A percentile compares a stretch with the other conserved stretches of the same genome.
Evolutionary conservation across 2,329 filamentous ascomycete species (phyloP).

Genomic region (Diaporthe capsici): DNA sequence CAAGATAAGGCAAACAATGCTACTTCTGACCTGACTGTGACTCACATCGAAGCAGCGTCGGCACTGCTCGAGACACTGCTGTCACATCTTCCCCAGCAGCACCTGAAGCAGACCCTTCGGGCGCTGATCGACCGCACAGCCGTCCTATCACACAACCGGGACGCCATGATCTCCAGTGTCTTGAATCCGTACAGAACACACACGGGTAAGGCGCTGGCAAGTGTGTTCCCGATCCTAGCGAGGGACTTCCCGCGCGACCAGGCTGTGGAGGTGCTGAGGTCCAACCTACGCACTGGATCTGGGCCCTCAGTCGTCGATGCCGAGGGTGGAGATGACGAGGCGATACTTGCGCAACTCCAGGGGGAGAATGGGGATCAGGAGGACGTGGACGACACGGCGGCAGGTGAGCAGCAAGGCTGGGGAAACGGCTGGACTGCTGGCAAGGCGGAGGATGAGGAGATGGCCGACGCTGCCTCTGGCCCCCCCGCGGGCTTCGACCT

Average conservation of each 20-base stretch:
- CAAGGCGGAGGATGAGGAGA: slow-evolving; percentile 46
- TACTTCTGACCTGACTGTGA: slow-evolving; percentile 52
- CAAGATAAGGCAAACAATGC: slow-evolving; percentile 49
- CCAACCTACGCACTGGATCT: slow-evolving; percentile 64
- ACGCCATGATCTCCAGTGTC: slow-evolving; percentile 85
- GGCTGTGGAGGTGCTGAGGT: slow-evolving; percentile 79
- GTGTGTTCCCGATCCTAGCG: slow-evolving; percentile 84
- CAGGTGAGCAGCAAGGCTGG: neutral
- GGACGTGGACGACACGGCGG: slow-evolving; percentile 51
- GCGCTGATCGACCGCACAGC: slow-evolving; percentile 85
- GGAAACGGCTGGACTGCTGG: slow-evolving; percentile 32
- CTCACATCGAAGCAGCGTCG: slow-evolving; percentile 70
- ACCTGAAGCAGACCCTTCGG: slow-evolving; percentile 79
- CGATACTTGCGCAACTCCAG: slow-evolving; percentile 47
- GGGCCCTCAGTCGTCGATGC: slow-evolving; percentile 45
- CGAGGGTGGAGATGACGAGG: slow-evolving; percentile 66
- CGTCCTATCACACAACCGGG: slow-evolving; percentile 77
- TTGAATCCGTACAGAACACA: slow-evolving; percentile 80
- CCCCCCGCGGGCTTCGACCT: slow-evolving; percentile 35
- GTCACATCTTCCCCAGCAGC: slow-evolving; percentile 73
- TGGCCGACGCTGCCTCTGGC: slow-evolving; percentile 41
- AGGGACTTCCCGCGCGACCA: slow-evolving; percentile 74
- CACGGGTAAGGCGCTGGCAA: slow-evolving; percentile 75
- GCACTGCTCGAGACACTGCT: slow-evolving; percentile 75
- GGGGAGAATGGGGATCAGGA: slow-evolving; percentile 53